These are phyloP conservation scores for Streptanthus diversifolius DNA, from an alignment of 345 rosid species.

Conservation along the genomic window DNA sequence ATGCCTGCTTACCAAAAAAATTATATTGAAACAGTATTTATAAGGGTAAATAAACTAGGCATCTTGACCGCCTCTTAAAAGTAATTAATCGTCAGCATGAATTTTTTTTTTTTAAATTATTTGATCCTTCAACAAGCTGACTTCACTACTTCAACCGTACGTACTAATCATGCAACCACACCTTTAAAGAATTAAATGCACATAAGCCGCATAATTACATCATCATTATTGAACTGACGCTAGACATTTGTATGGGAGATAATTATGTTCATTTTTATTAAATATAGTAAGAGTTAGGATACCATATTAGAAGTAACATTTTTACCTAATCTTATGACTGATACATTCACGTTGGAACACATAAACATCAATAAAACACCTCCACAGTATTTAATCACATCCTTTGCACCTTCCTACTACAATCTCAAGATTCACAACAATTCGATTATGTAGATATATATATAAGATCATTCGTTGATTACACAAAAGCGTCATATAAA, in stretches of 20 bases:
- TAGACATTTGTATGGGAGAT: not conserved
- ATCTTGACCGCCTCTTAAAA: not conserved
- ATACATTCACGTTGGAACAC: slow-evolving; percentile 1
- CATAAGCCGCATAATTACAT: not conserved
- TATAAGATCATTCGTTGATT: not conserved
- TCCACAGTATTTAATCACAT: not conserved
- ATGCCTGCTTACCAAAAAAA: not conserved
- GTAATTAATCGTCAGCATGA: not conserved
- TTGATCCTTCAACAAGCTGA: slow-evolving; percentile 11
- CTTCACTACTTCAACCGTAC: not conserved
- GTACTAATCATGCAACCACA: not conserved
- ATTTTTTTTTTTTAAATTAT: not conserved
- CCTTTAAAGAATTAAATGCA: slow-evolving; percentile 6
- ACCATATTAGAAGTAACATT: not conserved
- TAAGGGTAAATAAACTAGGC: not conserved
- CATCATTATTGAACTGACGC: not conserved
- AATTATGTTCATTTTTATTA: not conserved
- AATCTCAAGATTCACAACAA: not conserved
- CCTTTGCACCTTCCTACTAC: not conserved
- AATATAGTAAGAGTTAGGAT: not conserved
- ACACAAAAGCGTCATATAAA: not conserved
- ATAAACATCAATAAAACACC: not conserved
- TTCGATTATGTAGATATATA: not conserved
- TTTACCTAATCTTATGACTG: slow-evolving; percentile 5
- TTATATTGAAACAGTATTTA: not conserved